Conservation (phyloP, 352 stramenopile genomes). For the Pythium aquatile region DNA sequence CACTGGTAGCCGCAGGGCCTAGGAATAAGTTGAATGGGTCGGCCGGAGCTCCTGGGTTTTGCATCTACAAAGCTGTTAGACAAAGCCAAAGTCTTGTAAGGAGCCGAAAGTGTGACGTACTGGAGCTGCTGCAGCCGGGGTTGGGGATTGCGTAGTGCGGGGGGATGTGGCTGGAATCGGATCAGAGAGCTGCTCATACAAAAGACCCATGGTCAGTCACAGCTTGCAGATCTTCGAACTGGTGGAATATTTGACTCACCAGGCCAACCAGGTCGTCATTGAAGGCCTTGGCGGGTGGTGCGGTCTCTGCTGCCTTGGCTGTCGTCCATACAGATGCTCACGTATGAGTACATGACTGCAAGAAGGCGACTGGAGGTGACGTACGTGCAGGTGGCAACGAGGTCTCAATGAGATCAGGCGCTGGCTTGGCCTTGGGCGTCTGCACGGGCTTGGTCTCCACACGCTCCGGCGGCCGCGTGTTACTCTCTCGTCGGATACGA, state of each 20-base stretch:
- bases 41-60: constrained; percentile 25
- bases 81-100: too few species aligned
- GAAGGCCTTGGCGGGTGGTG: constrained; percentile 52
- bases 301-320: constrained; percentile 59
- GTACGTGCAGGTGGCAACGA: constrained; percentile 26
- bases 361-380: background rate
- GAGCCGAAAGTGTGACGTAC: background rate
- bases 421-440: constrained; percentile 15
- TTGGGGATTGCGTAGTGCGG: constrained; percentile 30
- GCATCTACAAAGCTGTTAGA: background rate
- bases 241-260: constrained; percentile 23
- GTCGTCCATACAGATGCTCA: background rate
- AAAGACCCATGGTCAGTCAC: background rate
- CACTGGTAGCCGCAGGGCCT: constrained; percentile 16
- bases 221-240: too few species aligned
- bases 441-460: constrained; percentile 35
- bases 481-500: constrained; percentile 51
- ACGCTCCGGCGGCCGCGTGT: constrained; percentile 39
- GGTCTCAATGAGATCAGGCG: constrained; percentile 78
- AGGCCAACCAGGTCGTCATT: constrained; percentile 83
- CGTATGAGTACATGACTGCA: too few species aligned
- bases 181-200: constrained; percentile 44
- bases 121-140: constrained; percentile 26
- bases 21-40: constrained; percentile 83
- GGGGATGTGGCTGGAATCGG: constrained; percentile 47